Base-by-base conservation (phyloP, 1,139 yeast genomes). In the Wickerhamomyces sp. region DNA sequence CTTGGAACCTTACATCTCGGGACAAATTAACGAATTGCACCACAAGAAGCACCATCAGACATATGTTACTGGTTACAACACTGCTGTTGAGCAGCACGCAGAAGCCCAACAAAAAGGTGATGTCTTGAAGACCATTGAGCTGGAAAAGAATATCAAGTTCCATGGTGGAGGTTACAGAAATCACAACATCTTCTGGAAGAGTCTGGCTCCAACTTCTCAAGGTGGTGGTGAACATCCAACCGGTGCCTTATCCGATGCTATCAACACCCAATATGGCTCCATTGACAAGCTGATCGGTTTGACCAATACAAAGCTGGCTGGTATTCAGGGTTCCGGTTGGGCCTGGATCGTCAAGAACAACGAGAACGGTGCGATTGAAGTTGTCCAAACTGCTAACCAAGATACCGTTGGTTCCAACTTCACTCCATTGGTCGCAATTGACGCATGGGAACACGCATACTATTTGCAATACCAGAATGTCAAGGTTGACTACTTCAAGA, bases 401-500 rank as follows among this genome's bases (percentile, higher is more conserved):
- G 97, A 90, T 67, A 85, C 95, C 31, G 88, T 86, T 29, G 74
- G 84, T 36, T 84, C 88, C 31, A 70, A 76, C 24, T 74, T 77
- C 60, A 74, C 79, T 41, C 96, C 97, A 37, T 72, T 90, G 64
- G 76, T 90, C 45, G 97, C 96, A 39, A 87, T 90, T 63, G 97
- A 90, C 60, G 97, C 97, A 47, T 90, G 97, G 97, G 97, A 90
- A 68, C 97, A 90, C 61, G 97, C 97, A 40, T 90, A 89, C 74
- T 90, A 90, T 76, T 75, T 90, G 68, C 97, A 90, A 68, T 90
- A 90, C 74, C 85, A 87, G 69, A 90, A 90, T 70, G 92, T 83
- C 63, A 90, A 90, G 76, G 95, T 68, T 36, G 96, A 90, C 63
- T 90, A 90, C 72, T 90, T 90, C 78, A 83, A 88, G 70, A 95